Evolutionary conservation across 495 filamentous ascomycete genomes (phyloP).

Genomic region (Penicillium alfredii): DNA sequence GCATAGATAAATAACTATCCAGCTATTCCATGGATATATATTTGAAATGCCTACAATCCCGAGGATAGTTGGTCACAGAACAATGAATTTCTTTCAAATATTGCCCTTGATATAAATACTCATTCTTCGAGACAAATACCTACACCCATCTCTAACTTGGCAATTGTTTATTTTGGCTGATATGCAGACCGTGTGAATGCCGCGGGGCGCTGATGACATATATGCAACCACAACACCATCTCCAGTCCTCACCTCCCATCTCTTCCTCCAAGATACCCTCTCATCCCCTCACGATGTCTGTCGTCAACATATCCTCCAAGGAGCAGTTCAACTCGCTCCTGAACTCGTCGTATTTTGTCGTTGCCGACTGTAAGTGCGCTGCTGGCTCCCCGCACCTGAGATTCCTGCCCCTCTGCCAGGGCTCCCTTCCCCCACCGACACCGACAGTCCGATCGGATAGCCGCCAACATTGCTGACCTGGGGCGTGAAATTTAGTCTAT

Average conservation of each 20-base stretch:
- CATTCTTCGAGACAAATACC: no score
- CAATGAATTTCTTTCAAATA: no score
- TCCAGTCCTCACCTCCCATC: conserved; percentile 11
- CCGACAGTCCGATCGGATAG: no score
- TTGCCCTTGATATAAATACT: background rate
- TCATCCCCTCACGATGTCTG: conserved; percentile 32
- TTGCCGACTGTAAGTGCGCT: conserved; percentile 72
- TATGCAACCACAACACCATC: conserved; percentile 22
- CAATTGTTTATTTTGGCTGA: background rate
- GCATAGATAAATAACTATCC: no score
- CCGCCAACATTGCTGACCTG: conserved; percentile 8
- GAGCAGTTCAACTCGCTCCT: conserved; percentile 67
- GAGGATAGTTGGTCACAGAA: no score
- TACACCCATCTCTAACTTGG: no score
- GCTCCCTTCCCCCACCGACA: conserved; percentile 7
- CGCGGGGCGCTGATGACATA: conserved; percentile 33
- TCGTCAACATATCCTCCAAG: conserved; percentile 63
- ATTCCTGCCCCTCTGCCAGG: conserved; percentile 6
- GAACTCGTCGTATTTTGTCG: conserved; percentile 62
- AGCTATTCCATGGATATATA: no score
- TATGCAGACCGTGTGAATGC: conserved; percentile 4
- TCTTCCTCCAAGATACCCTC: conserved; percentile 8
- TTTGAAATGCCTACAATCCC: no score
- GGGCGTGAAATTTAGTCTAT: conserved; percentile 54
- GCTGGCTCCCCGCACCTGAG: conserved; percentile 7